Evolutionary conservation across 2,329 filamentous ascomycete genomes (phyloP), one percentile per base, ranked within the genome.

Genomic region (Diaporthe capsici): DNA sequence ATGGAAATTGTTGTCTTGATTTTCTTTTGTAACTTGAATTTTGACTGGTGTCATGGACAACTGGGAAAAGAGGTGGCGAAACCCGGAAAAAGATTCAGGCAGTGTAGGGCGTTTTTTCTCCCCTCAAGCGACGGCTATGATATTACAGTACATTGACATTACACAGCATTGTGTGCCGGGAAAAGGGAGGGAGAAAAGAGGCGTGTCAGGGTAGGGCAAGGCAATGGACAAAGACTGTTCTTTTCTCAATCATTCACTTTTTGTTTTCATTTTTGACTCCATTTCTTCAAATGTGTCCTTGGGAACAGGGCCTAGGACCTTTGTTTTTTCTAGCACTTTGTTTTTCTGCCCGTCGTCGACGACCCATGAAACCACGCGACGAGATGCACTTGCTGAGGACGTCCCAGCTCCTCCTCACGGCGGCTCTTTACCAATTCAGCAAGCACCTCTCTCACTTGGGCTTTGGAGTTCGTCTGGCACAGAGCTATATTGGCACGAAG

Each of bases 1-100:
- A 39, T 22, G 17, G 49, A 15, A 2, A 58, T 53, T 9, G 31
- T 5, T 55, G 60, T 73, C 60, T 53, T 53, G 55, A 20, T 44
- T 31, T 37, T n/a, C 22, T 51, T 39, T 17, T 44, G 28, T 13
- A 17, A 44, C 28, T 49, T 28, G 15, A 39, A 13, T 39, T 20
- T 72, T n/a, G 28, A 10, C 39, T 25, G 25, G 37, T 72, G 47
- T 51, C 58, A 51, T 44, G 61, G 67, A 60, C 58, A 74, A 60
- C 37, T 65, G 39, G 65, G 65, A 25, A 37, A 75, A 75, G 67
- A 75, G 72, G 53, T 53, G 55, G 65, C 25, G 22, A 57, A 65
- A 51, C 17, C 55, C 60, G 60, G 37, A 25, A 28, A 44, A 44
- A 31, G 17, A 17, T 6, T 12, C 17, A 42, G 57, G 15, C 39